Base-by-base conservation (phyloP, 1,139 yeast genomes). In the Saccharomycopsis phalli region DNA sequence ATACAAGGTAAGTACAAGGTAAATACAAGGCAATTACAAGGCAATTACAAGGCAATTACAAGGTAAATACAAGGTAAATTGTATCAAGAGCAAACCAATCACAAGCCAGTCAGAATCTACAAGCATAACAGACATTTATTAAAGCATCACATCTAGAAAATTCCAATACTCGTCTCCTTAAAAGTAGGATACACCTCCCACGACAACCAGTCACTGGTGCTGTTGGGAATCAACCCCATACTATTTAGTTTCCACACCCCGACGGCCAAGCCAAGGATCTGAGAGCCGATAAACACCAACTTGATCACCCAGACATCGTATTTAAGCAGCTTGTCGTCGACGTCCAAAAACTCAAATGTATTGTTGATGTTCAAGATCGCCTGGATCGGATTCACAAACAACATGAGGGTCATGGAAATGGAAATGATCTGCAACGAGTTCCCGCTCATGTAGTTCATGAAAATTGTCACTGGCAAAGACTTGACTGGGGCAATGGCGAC, bases 381-480 rank as follows among this genome's bases (percentile, higher is more conserved):
- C 52, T 75, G 79, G 31, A 84, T 53, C 0, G 97, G 94, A 35
- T 76, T 79, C 51, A 80, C 71, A 50, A 91, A 74, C 53, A 91
- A 66, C 86, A 81, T 84, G 31, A 83, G 60, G 0, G 95, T 82
- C 84, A 87, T 88, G 61, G 87, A 81, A 42, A 91, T 81, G 4
- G 96, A 93, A 46, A 91, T 87, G 49, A 91, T 71, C 53, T 91
- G 97, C 22, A 91, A 63, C 4, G 94, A 76, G 53, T 82, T 81
- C 25, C 98, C 98, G 2, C 95, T 77, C 87, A 91, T 84, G 59
- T 86, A 91, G 47, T 88, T 77, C 95, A 91, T 86, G 42, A 86
- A 64, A 45, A 82, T 58, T 53, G 86, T 91, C 94, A 87, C 82
- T 4, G 96, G 95, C 22, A 91, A 65, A 19, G 78, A 70, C 56